phyloP scores from a whole-genome alignment of 2,329 filamentous ascomycete genomes.

The Fusarium poae region DNA sequence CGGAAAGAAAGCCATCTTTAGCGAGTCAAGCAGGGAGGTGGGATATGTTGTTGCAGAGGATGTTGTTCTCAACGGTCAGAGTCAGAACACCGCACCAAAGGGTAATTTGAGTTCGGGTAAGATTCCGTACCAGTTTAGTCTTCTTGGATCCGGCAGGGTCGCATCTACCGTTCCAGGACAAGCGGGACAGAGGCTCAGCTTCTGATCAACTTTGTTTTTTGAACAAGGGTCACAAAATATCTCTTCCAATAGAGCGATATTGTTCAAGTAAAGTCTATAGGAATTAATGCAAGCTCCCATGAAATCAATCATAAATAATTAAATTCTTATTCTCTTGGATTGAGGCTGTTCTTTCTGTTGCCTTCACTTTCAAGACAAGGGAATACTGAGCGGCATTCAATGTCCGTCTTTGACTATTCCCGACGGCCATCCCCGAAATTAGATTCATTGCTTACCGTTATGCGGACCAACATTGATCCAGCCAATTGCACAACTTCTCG shows the following conservation, averaged over 20 bases:
- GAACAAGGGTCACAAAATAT: too few relatives aligned
- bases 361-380: too few relatives aligned
- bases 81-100: constrained; percentile 29
- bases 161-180: constrained; percentile 27
- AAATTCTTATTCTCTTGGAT: too few relatives aligned
- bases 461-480: not conserved
- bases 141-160: constrained; percentile 35
- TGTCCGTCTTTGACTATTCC: not conserved
- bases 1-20: constrained; percentile 46
- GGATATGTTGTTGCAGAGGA: constrained; percentile 38
- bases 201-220: constrained; percentile 13
- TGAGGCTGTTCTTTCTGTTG: too few relatives aligned
- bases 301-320: too few relatives aligned
- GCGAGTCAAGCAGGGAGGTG: constrained; percentile 31
- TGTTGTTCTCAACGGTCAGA: constrained; percentile 33
- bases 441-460: not conserved
- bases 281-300: too few relatives aligned
- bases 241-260: too few relatives aligned
- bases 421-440: not conserved
- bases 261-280: too few relatives aligned
- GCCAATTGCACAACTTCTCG: rapidly evolving
- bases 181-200: constrained; percentile 35
- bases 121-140: constrained; percentile 34
- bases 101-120: constrained; percentile 16
- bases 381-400: too few relatives aligned